Conservation (phyloP, 495 filamentous ascomycete genomes). For the Xanthoparmelia taractica region DNA sequence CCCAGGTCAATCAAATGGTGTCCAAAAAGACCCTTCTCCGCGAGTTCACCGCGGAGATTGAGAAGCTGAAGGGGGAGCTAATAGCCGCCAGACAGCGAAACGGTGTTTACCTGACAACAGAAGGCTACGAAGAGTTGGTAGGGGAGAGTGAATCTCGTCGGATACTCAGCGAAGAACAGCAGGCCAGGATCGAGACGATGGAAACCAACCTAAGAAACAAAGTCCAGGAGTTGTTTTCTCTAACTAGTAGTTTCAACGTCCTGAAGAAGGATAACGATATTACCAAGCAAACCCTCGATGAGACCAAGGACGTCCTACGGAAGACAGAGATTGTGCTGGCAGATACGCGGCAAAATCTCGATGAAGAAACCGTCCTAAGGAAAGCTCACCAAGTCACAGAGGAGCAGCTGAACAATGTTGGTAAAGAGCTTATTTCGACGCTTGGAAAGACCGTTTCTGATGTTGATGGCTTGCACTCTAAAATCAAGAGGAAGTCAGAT, state of each 20-base stretch:
- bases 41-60: slow-evolving; percentile 89
- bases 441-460: slow-evolving; percentile 70
- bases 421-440: slow-evolving; percentile 65
- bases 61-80: slow-evolving; percentile 86
- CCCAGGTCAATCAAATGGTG: slow-evolving; percentile 83
- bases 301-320: slow-evolving; percentile 70
- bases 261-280: slow-evolving; percentile 81
- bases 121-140: slow-evolving; percentile 77
- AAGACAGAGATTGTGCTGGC: slow-evolving; percentile 78
- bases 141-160: slow-evolving; percentile 86
- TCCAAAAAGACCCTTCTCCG: slow-evolving; percentile 84
- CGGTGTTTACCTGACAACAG: slow-evolving; percentile 83
- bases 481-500: slow-evolving; percentile 72
- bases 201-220: slow-evolving; percentile 84
- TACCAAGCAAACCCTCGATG: slow-evolving; percentile 59
- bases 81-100: slow-evolving; percentile 90
- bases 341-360: slow-evolving; percentile 63
- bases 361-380: slow-evolving; percentile 70
- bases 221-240: slow-evolving; percentile 76
- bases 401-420: slow-evolving; percentile 59
- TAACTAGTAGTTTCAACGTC: slow-evolving; percentile 75
- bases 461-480: slow-evolving; percentile 70
- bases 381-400: slow-evolving; percentile 85
- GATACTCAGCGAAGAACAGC: slow-evolving; percentile 86
- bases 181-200: slow-evolving; percentile 84